Percentiles rank a stretch among this genome's conserved stretches.
Evolutionary conservation across 2,329 filamentous ascomycete genomes (phyloP).

Genomic region (Paracoccidioides brasiliensis): DNA sequence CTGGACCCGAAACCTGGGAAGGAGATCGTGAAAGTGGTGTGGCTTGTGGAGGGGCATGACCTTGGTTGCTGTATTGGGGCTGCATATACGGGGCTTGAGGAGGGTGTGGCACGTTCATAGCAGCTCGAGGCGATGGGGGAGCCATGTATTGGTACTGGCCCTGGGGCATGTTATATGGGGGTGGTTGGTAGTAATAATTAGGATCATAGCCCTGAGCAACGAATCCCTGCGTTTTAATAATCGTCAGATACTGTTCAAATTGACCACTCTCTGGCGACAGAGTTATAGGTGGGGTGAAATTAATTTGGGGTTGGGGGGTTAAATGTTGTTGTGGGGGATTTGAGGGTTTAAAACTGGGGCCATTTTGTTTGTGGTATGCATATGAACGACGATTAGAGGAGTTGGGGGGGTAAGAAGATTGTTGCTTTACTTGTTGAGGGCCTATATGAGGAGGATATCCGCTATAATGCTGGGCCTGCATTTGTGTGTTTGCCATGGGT

Average conservation of each 20-base stretch:
- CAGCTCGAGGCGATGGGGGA: slow-evolving; percentile 35
- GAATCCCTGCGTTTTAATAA: slow-evolving; percentile 51
- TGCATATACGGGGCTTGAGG: slow-evolving; percentile 38
- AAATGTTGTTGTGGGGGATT: slow-evolving; percentile 10
- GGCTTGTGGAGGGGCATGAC: slow-evolving; percentile 43
- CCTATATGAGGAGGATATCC: slow-evolving; percentile 46
- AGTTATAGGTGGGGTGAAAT: slow-evolving; percentile 35
- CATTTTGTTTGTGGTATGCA: slow-evolving; percentile 15
- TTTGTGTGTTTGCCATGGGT: slow-evolving; percentile 51
- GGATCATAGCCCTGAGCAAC: slow-evolving; percentile 37
- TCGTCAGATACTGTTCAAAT: slow-evolving; percentile 61
- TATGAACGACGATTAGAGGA: slow-evolving; percentile 20
- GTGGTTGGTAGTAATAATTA: slow-evolving; percentile 31
- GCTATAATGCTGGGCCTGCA: slow-evolving; percentile 46
- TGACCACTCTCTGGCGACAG: slow-evolving; percentile 56
- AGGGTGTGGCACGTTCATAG: slow-evolving; percentile 30
- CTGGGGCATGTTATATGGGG: slow-evolving; percentile 22
- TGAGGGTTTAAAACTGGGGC: slow-evolving; percentile 6
- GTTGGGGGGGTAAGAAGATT: slow-evolving; percentile 20
- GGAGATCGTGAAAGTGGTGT: slow-evolving; percentile 67
- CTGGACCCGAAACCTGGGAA: slow-evolving; percentile 61
- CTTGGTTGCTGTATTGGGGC: slow-evolving; percentile 37
- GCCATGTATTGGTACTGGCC: slow-evolving; percentile 27
- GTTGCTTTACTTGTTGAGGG: slow-evolving; percentile 48
- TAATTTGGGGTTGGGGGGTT: slow-evolving; percentile 13